Percentiles rank a stretch among this genome's conserved stretches.
These are phyloP conservation scores for Proliferodiscus dingleyae DNA, from an alignment of 2,329 filamentous ascomycete genomes.

Conservation along the genomic window DNA sequence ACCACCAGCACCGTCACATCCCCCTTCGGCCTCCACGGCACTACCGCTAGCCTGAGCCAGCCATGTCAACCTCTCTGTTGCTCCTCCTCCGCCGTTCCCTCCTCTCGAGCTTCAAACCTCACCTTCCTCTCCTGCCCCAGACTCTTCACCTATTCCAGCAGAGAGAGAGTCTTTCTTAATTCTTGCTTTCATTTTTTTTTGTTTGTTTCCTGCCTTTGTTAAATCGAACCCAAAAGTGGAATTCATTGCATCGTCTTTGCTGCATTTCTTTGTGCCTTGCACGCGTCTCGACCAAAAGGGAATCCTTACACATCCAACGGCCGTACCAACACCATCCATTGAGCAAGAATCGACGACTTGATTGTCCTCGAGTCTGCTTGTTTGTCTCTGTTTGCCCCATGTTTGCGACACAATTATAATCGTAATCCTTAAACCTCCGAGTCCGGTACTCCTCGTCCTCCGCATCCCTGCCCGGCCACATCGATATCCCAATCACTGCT, in stretches of 20 bases:
- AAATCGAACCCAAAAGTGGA: constrained; percentile 1
- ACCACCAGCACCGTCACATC: too few relatives aligned
- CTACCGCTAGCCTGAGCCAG: neutral
- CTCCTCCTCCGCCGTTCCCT: constrained; percentile 4
- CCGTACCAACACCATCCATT: too few relatives aligned
- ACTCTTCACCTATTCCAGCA: neutral
- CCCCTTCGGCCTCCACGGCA: too few relatives aligned
- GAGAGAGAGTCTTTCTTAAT: neutral
- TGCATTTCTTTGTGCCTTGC: constrained; percentile 2
- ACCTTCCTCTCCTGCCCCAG: constrained; percentile 5
- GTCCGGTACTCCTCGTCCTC: constrained; percentile 23
- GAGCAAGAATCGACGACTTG: constrained; percentile 27
- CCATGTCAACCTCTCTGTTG: constrained; percentile 1
- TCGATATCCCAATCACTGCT: too few relatives aligned
- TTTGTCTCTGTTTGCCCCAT: constrained; percentile 10
- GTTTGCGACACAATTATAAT: constrained; percentile 23
- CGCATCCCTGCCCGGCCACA: constrained; percentile 9
- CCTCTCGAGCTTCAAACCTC: constrained; percentile 10
- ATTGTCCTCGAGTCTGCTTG: constrained; percentile 28
- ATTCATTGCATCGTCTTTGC: constrained; percentile 11
- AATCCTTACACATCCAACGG: too few relatives aligned
- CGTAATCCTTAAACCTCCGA: constrained; percentile 18
- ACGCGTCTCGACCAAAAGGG: constrained; percentile 3
- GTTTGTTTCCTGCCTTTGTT: too few relatives aligned
- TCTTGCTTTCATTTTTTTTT: constrained; percentile 1